phyloP scores from a whole-genome alignment of 495 filamentous ascomycete genomes.

The Penicillium waksmanii region DNA sequence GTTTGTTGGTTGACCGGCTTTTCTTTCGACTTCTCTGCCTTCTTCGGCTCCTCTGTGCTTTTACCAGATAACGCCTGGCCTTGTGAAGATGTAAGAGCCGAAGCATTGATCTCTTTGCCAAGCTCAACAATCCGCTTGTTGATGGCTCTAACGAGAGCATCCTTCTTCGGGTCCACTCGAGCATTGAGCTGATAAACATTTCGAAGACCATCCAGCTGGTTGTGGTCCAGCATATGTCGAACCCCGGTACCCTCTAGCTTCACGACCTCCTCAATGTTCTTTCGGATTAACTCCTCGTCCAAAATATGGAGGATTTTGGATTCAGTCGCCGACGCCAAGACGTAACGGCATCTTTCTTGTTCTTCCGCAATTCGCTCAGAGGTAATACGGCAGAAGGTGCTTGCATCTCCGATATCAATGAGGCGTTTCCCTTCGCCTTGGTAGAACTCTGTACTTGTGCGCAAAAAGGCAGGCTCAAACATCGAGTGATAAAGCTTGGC shows the following conservation, averaged over 20 bases:
- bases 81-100: conserved; percentile 44
- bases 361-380: conserved; percentile 78
- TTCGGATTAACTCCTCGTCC: conserved; percentile 76
- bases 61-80: conserved; percentile 15
- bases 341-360: conserved; percentile 75
- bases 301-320: conserved; percentile 77
- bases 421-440: conserved; percentile 69
- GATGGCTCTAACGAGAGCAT: conserved; percentile 67
- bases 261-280: conserved; percentile 79
- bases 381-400: conserved; percentile 81
- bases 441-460: conserved; percentile 75
- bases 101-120: conserved; percentile 78
- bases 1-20: conserved; percentile 67
- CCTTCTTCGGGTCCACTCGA: conserved; percentile 77
- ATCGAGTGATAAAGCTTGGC: conserved; percentile 81
- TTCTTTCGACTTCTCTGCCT: conserved; percentile 49
- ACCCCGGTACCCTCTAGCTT: conserved; percentile 83
- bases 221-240: conserved; percentile 88
- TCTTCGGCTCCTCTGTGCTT: conserved; percentile 39
- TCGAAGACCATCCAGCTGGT: conserved; percentile 72
- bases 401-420: conserved; percentile 76
- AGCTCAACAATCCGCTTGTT: conserved; percentile 77
- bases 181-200: conserved; percentile 78
- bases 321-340: conserved; percentile 69
- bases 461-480: conserved; percentile 81